phyloP scores from a whole-genome alignment of 441 rosid species.

The Gossypium gossypioides region DNA sequence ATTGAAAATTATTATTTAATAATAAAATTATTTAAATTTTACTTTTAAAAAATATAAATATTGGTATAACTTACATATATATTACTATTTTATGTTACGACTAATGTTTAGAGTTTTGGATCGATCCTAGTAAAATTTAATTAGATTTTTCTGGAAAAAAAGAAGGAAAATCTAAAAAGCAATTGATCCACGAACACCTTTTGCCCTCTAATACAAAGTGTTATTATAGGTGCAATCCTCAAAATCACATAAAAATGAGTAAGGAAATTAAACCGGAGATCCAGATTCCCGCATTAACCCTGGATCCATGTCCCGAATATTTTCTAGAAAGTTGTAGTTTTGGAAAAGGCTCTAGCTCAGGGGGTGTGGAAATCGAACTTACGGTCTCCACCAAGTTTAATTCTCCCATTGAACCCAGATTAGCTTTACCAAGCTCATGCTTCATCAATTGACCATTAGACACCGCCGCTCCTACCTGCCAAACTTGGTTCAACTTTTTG shows the following conservation, averaged over 20 bases:
- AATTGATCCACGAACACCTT: too few relatives aligned
- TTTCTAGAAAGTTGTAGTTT: conserved; percentile 1
- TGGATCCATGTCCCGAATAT: conserved; percentile 17
- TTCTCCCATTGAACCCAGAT: conserved; percentile 18
- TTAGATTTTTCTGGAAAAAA: too few relatives aligned
- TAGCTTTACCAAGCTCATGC: conserved; percentile 25
- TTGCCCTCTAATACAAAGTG: too few relatives aligned
- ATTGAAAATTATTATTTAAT: too few relatives aligned
- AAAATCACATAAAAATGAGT: background rate
- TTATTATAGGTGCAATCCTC: background rate
- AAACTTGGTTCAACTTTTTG: conserved; percentile 50
- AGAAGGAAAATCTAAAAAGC: too few relatives aligned
- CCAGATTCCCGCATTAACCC: conserved; percentile 13
- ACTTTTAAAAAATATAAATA: too few relatives aligned
- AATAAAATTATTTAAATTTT: too few relatives aligned
- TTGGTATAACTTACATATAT: too few relatives aligned
- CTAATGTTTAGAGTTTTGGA: too few relatives aligned
- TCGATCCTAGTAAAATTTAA: too few relatives aligned
- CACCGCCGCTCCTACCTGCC: conserved; percentile 62
- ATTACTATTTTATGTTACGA: too few relatives aligned
- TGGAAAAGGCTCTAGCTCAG: background rate
- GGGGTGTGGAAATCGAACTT: background rate
- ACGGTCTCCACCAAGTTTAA: conserved; percentile 18
- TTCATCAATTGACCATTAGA: conserved; percentile 21
- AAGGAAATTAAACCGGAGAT: conserved; percentile 11